Evolutionary conservation across 768 basidiomycete species (phyloP).

Genomic region (Coprinellus aureogranulatus): DNA sequence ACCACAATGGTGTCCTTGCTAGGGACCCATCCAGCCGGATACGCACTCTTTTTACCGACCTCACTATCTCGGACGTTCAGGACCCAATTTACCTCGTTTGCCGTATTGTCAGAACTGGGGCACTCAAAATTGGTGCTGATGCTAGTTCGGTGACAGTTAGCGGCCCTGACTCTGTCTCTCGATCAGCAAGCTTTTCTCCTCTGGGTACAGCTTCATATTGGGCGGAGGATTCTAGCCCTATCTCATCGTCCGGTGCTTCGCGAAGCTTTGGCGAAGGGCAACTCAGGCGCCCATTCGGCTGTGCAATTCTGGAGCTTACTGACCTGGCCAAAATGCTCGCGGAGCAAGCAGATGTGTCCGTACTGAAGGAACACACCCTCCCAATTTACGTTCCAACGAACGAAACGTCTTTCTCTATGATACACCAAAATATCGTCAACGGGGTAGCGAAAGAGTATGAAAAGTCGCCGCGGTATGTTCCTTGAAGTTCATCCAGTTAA

Average conservation of each 20-base stretch:
- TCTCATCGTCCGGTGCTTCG: slow-evolving; percentile 11
- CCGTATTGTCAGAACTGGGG: slow-evolving; percentile 83
- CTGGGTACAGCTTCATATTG: slow-evolving; percentile 14
- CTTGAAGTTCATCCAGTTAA: background rate
- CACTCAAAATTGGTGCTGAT: slow-evolving; percentile 68
- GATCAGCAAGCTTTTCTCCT: slow-evolving; percentile 30
- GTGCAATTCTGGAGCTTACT: slow-evolving; percentile 84
- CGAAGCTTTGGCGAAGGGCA: slow-evolving; percentile 21
- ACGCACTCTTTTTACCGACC: slow-evolving; percentile 85
- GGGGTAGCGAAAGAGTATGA: slow-evolving; percentile 76
- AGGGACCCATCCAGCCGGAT: slow-evolving; percentile 73
- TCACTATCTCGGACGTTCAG: slow-evolving; percentile 82
- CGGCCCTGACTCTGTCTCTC: slow-evolving; percentile 51
- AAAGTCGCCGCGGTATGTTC: slow-evolving; percentile 70
- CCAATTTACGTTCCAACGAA: slow-evolving; percentile 82
- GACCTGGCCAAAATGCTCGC: slow-evolving; percentile 67
- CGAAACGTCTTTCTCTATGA: slow-evolving; percentile 85
- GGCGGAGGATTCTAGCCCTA: slow-evolving; percentile 18
- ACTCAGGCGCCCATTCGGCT: slow-evolving; percentile 91
- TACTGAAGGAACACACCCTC: slow-evolving; percentile 77
- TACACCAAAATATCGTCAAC: slow-evolving; percentile 93
- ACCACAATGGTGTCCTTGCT: slow-evolving; percentile 87
- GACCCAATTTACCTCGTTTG: slow-evolving; percentile 89
- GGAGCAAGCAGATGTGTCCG: slow-evolving; percentile 62
- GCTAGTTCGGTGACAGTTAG: slow-evolving; percentile 50